Evolutionary conservation across 2,329 filamentous ascomycete species (phyloP), one percentile per base, ranked within the genome.

Genomic region (Neocatenulostroma microsporum): DNA sequence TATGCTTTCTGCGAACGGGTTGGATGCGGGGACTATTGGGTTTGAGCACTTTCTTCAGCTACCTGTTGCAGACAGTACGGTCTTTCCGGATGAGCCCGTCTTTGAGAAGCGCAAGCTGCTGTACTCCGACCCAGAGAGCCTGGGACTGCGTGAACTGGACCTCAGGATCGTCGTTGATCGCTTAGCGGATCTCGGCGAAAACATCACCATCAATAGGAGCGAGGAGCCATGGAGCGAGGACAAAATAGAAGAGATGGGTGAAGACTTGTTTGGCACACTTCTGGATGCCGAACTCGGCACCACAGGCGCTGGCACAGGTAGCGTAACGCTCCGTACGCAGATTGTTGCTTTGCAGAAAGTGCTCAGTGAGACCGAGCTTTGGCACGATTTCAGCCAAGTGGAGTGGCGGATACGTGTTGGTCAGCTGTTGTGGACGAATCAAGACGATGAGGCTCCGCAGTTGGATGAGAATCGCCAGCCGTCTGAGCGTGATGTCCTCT

Each of bases 401-500:
- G 65, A 69, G 36, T 66, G 64, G 58, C 61, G 68, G 11, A 53
- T 67, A n/a, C 57, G 62, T 6, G 57, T 62, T 3, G 67, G 67
- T 2, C 64, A 70, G 38, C 43, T 68, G 5, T 49, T 72, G 5
- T 70, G 64, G 63, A 59, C 66, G 26, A 50, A 55, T 17, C 34
- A 50, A 6, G 42, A 50, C 4, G 44, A 46, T 7, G 56, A 58
- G 46, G 33, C 45, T 13, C 49, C 54, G 23, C 40, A 50, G 5
- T 46, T 48, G 1, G 46, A 61, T 18, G 41, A 35, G 30, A 41
- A 52, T 2, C n/a, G 44, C 2, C 37, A 58, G 10, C 60, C 57
- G 45, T 55, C 52, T 21, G 69, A 74, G 42, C 62, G 70, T 31
- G 72, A 74, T 36, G 67, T 74, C 52, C 47, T 75, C 13, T 51